Evolutionary conservation across 805 yeast genomes (phyloP).

Genomic region (Lipomyces mesembrius): DNA sequence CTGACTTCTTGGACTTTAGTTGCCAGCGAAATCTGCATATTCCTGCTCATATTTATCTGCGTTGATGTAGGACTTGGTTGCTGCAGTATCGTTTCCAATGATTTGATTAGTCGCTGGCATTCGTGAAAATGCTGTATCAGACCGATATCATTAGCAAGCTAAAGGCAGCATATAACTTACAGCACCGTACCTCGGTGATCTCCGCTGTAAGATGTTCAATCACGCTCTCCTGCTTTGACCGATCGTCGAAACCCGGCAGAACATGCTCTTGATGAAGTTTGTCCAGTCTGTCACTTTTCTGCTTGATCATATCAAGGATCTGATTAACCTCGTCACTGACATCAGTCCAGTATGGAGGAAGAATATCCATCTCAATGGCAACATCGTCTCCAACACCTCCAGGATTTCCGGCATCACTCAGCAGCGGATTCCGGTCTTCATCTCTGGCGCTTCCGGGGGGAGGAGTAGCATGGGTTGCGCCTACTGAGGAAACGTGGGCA

Average conservation of each 20-base stretch:
- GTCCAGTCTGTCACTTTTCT: conserved; percentile 63
- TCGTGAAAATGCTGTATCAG: conserved; percentile 59
- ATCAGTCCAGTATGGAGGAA: conserved; percentile 82
- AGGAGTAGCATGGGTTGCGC: conserved; percentile 10
- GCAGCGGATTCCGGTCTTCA: conserved; percentile 48
- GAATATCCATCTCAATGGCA: conserved; percentile 62
- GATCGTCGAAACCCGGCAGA: conserved; percentile 86
- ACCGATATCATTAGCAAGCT: conserved; percentile 9
- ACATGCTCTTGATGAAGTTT: conserved; percentile 78
- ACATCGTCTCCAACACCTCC: conserved; percentile 35
- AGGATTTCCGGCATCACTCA: conserved; percentile 48
- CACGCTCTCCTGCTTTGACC: conserved; percentile 70
- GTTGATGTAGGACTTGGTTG: conserved; percentile 47
- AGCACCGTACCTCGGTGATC: conserved; percentile 57
- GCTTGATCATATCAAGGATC: conserved; percentile 57
- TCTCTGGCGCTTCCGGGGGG: conserved; percentile 12
- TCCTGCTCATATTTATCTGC: conserved; percentile 71
- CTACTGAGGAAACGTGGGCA: conserved; percentile 13
- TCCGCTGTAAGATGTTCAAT: conserved; percentile 78
- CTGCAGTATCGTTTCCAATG: conserved; percentile 55
- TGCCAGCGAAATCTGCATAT: conserved; percentile 84
- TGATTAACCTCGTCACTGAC: conserved; percentile 73
- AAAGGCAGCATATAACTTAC: not conserved
- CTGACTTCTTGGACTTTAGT: conserved; percentile 78
- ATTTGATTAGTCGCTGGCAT: conserved; percentile 76